Conservation (phyloP, 345 rosid species). For the Lepidium africanum region DNA sequence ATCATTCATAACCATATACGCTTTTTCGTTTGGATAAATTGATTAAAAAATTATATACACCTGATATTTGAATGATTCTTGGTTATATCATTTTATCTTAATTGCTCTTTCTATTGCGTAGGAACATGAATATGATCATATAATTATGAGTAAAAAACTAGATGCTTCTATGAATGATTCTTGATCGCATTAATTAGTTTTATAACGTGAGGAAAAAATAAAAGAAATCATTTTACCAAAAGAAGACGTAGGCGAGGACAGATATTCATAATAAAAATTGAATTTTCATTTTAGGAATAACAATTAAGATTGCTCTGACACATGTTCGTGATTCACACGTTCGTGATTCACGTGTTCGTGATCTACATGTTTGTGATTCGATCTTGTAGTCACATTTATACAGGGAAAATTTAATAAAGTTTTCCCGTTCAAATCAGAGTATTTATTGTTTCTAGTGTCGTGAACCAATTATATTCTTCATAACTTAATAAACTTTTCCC, state of each 20-base stretch:
- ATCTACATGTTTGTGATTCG: neutral
- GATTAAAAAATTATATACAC: too few relatives aligned
- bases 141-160: neutral
- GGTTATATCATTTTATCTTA: neutral
- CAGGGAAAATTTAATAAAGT: too few relatives aligned
- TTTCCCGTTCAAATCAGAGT: too few relatives aligned
- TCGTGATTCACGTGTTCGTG: too few relatives aligned
- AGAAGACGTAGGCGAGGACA: neutral
- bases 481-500: too few relatives aligned
- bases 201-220: too few relatives aligned
- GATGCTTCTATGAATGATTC: neutral
- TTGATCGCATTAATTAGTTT: neutral
- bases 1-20: neutral
- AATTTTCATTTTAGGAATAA: neutral
- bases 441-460: too few relatives aligned
- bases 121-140: too few relatives aligned
- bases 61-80: too few relatives aligned
- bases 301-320: neutral
- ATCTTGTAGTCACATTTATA: neutral
- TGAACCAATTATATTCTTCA: too few relatives aligned
- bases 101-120: too few relatives aligned
- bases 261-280: neutral
- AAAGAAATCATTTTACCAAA: too few relatives aligned
- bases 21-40: neutral
- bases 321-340: neutral